phyloP scores from a whole-genome alignment of 192 early-diverging fungal species.

The Coemansia sp. region DNA sequence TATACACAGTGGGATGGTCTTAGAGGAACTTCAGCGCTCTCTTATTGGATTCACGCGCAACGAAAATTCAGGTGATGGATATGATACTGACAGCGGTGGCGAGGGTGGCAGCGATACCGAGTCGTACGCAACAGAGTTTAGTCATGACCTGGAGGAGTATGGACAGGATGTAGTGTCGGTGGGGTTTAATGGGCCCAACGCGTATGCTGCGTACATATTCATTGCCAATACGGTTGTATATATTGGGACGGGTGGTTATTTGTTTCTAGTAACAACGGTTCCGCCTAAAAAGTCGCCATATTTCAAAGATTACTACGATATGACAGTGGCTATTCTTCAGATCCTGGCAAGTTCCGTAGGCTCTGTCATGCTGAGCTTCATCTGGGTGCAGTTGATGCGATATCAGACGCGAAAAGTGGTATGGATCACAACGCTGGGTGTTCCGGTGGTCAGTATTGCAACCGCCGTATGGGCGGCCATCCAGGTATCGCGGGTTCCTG shows the following conservation, averaged over 20 bases:
- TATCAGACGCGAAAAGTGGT: constrained; percentile 43
- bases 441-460: constrained; percentile 35
- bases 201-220: constrained; percentile 34
- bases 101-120: constrained; percentile 21
- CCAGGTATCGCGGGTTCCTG: constrained; percentile 31
- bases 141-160: constrained; percentile 45
- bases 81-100: not conserved
- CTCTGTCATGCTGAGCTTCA: constrained; percentile 26
- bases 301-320: constrained; percentile 41
- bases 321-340: constrained; percentile 30
- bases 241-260: constrained; percentile 15
- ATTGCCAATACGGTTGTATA: constrained; percentile 27
- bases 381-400: constrained; percentile 48
- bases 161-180: constrained; percentile 16
- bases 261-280: constrained; percentile 29
- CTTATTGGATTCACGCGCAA: constrained; percentile 23
- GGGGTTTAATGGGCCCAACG: constrained; percentile 34
- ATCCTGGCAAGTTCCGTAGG: constrained; percentile 21
- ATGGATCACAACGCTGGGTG: constrained; percentile 49
- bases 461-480: constrained; percentile 46
- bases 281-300: constrained; percentile 40
- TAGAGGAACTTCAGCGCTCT: constrained; percentile 9
- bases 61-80: constrained; percentile 15
- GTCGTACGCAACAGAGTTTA: constrained; percentile 51
- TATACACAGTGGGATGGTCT: not conserved